Evolutionary conservation across 768 basidiomycete genomes (phyloP).

Genomic region (Lentinula detonsa): DNA sequence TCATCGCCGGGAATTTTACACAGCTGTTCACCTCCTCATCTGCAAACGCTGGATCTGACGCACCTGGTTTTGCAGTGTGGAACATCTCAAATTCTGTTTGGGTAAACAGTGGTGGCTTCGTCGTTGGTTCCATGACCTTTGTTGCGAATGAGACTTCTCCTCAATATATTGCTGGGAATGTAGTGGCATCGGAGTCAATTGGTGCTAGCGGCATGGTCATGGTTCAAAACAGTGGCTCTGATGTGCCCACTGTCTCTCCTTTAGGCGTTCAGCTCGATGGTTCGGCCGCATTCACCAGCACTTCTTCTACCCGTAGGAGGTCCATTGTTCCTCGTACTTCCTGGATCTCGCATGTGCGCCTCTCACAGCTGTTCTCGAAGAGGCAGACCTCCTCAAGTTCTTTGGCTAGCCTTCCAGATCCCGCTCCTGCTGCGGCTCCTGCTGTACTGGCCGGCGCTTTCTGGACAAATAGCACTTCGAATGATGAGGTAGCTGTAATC

Average conservation of each 20-base stretch:
- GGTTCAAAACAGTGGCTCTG: slow-evolving; percentile 55
- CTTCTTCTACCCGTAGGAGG: slow-evolving; percentile 32
- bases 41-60: slow-evolving; percentile 26
- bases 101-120: slow-evolving; percentile 70
- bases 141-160: slow-evolving; percentile 58
- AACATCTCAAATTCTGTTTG: slow-evolving; percentile 53
- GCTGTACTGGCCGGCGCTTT: slow-evolving; percentile 83
- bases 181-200: slow-evolving; percentile 49
- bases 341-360: slow-evolving; percentile 46
- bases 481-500: slow-evolving; percentile 62
- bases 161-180: slow-evolving; percentile 68
- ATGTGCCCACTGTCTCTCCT: slow-evolving; percentile 56
- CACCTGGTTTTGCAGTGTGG: slow-evolving; percentile 74
- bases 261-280: slow-evolving; percentile 52
- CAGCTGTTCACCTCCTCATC: slow-evolving; percentile 26
- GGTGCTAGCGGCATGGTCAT: slow-evolving; percentile 79
- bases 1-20: slow-evolving; percentile 76
- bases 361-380: slow-evolving; percentile 35
- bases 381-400: slow-evolving; percentile 45
- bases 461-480: slow-evolving; percentile 77
- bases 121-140: slow-evolving; percentile 66
- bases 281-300: slow-evolving; percentile 23
- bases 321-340: slow-evolving; percentile 20
- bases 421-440: slow-evolving; percentile 58
- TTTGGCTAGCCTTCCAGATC: slow-evolving; percentile 47